These are phyloP conservation scores for Carex kokanica DNA, from an alignment of 176 grass and related monocot genomes.

Conservation along the genomic window DNA sequence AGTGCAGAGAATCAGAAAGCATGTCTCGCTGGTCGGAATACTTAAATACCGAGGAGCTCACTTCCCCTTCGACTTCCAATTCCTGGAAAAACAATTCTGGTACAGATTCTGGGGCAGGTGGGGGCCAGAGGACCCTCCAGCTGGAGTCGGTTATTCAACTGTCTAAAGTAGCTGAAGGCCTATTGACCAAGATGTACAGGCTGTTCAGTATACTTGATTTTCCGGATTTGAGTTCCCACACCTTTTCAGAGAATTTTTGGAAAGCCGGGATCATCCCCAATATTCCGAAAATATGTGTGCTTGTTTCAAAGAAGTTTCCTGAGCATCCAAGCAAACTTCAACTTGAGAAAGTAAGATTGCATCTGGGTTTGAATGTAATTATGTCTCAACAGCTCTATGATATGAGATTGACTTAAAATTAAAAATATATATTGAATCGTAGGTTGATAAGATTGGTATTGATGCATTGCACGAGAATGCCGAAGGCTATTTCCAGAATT, in stretches of 20 bases:
- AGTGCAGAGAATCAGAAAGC: conserved; percentile 61
- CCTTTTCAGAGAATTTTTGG: conserved; percentile 84
- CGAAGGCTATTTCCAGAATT: conserved; percentile 92
- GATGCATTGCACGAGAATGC: conserved; percentile 91
- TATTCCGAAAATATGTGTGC: conserved; percentile 74
- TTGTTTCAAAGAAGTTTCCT: conserved; percentile 90
- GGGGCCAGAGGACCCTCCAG: conserved; percentile 52
- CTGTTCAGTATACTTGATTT: conserved; percentile 68
- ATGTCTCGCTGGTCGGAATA: conserved; percentile 83
- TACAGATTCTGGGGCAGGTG: not conserved
- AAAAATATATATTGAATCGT: conserved; percentile 12
- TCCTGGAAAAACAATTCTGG: conserved; percentile 53
- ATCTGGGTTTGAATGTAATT: not conserved
- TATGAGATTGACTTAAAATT: conserved; percentile 11
- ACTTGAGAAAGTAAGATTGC: conserved; percentile 58
- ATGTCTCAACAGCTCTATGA: not conserved
- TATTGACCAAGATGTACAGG: conserved; percentile 87
- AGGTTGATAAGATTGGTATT: conserved; percentile 93
- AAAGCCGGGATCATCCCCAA: conserved; percentile 86
- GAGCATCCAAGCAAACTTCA: conserved; percentile 96
- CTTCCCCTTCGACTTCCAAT: conserved; percentile 44
- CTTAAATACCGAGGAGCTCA: conserved; percentile 49
- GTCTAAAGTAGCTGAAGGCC: conserved; percentile 72
- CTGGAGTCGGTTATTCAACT: conserved; percentile 87
- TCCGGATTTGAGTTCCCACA: conserved; percentile 63